Evolutionary conservation across 495 filamentous ascomycete species (phyloP).

Genomic region (Penicillium verhagenii): DNA sequence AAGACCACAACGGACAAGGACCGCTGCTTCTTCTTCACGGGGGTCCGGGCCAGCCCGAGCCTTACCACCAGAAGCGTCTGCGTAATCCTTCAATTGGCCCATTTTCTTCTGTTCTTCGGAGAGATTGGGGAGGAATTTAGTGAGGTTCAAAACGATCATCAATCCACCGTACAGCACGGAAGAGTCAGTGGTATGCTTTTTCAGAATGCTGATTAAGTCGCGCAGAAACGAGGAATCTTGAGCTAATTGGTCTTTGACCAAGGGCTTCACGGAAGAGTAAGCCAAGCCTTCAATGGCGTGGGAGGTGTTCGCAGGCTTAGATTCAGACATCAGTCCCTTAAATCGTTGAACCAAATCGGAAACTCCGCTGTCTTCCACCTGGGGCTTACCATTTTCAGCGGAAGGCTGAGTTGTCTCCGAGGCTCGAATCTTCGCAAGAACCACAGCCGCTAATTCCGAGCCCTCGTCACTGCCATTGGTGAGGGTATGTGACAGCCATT

Average conservation of each 20-base stretch:
- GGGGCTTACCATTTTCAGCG: constrained; percentile 36
- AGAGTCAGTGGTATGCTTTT: constrained; percentile 58
- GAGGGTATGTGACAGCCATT: constrained; percentile 79
- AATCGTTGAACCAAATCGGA: constrained; percentile 76
- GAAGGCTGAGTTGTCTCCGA: constrained; percentile 41
- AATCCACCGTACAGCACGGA: constrained; percentile 81
- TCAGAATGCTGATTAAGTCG: constrained; percentile 62
- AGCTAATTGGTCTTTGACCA: constrained; percentile 76
- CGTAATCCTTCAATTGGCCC: constrained; percentile 86
- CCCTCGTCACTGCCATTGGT: constrained; percentile 62
- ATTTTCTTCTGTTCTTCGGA: constrained; percentile 92
- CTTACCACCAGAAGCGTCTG: constrained; percentile 68
- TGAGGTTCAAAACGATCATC: constrained; percentile 80
- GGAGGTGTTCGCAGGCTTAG: constrained; percentile 54
- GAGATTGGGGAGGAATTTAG: constrained; percentile 70
- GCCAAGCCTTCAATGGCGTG: constrained; percentile 89
- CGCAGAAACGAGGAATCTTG: constrained; percentile 64
- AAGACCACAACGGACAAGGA: constrained; percentile 70
- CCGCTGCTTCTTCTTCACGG: constrained; percentile 70
- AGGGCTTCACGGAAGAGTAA: constrained; percentile 79
- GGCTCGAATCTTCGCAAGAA: constrained; percentile 71
- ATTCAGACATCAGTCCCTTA: constrained; percentile 67
- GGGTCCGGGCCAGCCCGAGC: constrained; percentile 56
- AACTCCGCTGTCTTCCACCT: constrained; percentile 54
- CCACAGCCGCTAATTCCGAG: constrained; percentile 76